Percentiles rank a stretch among this genome's conserved stretches.
Conservation (phyloP, 805 yeast species). For the Cyberlindnera lachancei region DNA sequence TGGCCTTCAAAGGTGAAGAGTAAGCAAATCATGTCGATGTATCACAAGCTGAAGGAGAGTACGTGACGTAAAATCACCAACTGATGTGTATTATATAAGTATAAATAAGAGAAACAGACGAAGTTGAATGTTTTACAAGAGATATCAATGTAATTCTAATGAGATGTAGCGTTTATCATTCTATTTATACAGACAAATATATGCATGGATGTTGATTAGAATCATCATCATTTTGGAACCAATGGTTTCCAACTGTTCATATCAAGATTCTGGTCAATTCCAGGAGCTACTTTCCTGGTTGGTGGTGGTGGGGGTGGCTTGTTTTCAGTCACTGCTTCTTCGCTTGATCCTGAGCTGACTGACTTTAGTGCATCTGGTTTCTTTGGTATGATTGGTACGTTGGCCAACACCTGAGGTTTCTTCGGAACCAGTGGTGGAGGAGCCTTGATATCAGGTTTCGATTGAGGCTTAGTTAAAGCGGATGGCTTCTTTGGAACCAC, state of each 20-base stretch:
- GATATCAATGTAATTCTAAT: no score
- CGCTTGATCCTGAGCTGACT: not conserved
- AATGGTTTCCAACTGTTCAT: slow-evolving; percentile 18
- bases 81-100: no score
- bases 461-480: slow-evolving; percentile 13
- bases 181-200: no score
- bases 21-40: slow-evolving; percentile 68
- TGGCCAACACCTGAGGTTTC: slow-evolving; percentile 2
- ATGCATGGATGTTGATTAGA: not conserved
- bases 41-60: slow-evolving; percentile 42
- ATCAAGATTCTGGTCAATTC: slow-evolving; percentile 2
- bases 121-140: no score
- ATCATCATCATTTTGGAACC: slow-evolving; percentile 10
- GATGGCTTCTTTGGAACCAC: slow-evolving; percentile 16
- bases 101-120: no score
- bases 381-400: slow-evolving; percentile 6
- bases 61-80: no score
- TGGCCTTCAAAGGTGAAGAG: slow-evolving; percentile 89
- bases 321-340: slow-evolving; percentile 2
- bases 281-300: slow-evolving; percentile 3
- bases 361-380: slow-evolving; percentile 9
- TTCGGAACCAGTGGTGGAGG: slow-evolving; percentile 2
- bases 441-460: slow-evolving; percentile 8
- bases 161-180: not conserved
- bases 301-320: slow-evolving; percentile 12